Conservation (phyloP, 1,284 basidiomycete species). For the Microbotryomycetes sp. region DNA sequence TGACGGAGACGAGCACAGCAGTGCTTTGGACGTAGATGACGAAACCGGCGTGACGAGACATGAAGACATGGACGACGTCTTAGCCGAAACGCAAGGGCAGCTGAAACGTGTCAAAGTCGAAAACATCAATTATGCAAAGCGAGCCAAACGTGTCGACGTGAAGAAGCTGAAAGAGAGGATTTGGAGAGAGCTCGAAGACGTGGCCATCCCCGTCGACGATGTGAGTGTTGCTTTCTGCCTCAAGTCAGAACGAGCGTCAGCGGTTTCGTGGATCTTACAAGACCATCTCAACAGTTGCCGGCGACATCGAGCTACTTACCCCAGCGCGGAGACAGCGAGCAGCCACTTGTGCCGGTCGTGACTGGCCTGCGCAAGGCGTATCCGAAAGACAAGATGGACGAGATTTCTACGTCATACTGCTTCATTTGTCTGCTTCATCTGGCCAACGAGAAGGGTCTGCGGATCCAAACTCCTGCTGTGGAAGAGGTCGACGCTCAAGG, state of each 20-base stretch:
- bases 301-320: slow-evolving; percentile 7
- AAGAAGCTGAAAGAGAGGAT: slow-evolving; percentile 96
- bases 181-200: slow-evolving; percentile 80
- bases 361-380: slow-evolving; percentile 71
- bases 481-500: slow-evolving; percentile 8
- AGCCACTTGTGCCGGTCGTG: slow-evolving; percentile 78
- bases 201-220: slow-evolving; percentile 46
- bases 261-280: not conserved
- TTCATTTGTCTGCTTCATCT: slow-evolving; percentile 63
- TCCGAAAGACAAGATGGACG: slow-evolving; percentile 87
- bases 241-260: not conserved
- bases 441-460: slow-evolving; percentile 35
- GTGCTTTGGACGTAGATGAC: slow-evolving; percentile 32
- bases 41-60: slow-evolving; percentile 38
- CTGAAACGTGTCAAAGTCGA: slow-evolving; percentile 75
- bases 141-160: slow-evolving; percentile 94
- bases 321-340: slow-evolving; percentile 46
- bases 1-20: slow-evolving; percentile 51
- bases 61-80: slow-evolving; percentile 71
- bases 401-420: slow-evolving; percentile 98
- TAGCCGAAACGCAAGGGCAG: slow-evolving; percentile 71
- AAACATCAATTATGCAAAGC: slow-evolving; percentile 88
- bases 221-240: slow-evolving; percentile 27
- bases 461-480: slow-evolving; percentile 25
- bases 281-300: slow-evolving; percentile 12